Evolutionary conservation across 768 basidiomycete species (phyloP).

Genomic region (Crassisporium funariophilum): DNA sequence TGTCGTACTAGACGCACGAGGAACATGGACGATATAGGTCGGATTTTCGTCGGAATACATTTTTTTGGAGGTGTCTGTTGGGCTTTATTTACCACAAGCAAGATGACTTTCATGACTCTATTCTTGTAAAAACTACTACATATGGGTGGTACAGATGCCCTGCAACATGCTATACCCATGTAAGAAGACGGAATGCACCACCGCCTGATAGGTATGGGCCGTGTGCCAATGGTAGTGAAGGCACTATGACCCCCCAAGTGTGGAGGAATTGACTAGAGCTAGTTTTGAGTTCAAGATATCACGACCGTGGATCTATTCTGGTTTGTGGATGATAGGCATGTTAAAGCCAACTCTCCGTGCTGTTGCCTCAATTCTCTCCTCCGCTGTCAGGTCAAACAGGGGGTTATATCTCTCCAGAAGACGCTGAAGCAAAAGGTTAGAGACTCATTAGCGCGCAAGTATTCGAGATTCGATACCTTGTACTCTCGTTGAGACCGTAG

Average conservation of each 20-base stretch:
- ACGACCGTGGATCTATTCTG: constrained; percentile 9
- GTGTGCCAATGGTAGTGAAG: too few relatives aligned
- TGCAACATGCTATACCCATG: too few relatives aligned
- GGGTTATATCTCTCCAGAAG: constrained; percentile 90
- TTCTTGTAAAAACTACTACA: too few relatives aligned
- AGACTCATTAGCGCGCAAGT: background rate
- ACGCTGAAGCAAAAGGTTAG: constrained; percentile 43
- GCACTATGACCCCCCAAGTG: too few relatives aligned
- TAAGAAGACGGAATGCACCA: too few relatives aligned
- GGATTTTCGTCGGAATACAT: too few relatives aligned
- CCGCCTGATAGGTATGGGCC: too few relatives aligned
- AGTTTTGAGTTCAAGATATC: too few relatives aligned
- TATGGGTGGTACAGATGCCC: too few relatives aligned
- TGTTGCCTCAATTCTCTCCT: constrained; percentile 83
- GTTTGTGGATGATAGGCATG: constrained; percentile 59
- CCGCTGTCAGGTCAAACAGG: constrained; percentile 70
- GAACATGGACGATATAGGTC: constrained; percentile 23
- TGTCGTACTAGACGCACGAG: constrained; percentile 34
- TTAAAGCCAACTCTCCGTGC: constrained; percentile 86
- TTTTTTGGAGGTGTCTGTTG: constrained; percentile 16
- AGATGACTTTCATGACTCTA: too few relatives aligned
- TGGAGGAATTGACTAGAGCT: too few relatives aligned
- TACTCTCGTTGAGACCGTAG: constrained; percentile 73
- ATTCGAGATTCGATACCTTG: constrained; percentile 51
- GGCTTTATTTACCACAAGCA: constrained; percentile 21